Base-by-base conservation (phyloP, 1,284 basidiomycete genomes). In the Entoloma clypeatum region DNA sequence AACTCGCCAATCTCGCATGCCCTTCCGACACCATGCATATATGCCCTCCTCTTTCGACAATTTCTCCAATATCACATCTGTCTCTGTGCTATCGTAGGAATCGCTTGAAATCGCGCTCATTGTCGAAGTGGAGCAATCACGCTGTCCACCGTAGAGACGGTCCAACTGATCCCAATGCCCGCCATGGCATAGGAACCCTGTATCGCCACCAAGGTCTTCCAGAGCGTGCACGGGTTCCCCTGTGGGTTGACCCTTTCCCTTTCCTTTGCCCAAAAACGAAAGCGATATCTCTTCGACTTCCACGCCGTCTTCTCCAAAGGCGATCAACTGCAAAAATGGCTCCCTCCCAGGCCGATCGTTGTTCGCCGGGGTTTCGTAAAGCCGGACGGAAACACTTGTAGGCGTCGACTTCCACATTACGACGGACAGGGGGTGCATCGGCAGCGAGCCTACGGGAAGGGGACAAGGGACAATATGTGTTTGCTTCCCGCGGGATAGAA, bases 21-120 rank as follows among this genome's bases (percentile, higher is more conserved):
- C 85, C 55, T 79, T 85, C 48, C 76, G 64, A 59, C 77, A 72
- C 82, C 83, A 87, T 0, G 73, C 85, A 55, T 89, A 89, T 7
- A 83, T 59, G 6, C 86, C 86, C 43, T 79, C 69, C 41, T 80
- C 75, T 13, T 60, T 62, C 48, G 68, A 69, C 52, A 78, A 53
- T 50, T 62, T 61, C 23, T 62, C 65, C 5, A 59, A 45, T 16
- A 75, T 49, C 26, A 77, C 78, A 14, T 75, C 70, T 1, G 77
- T 70, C 19, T 74, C 76, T 44, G 75, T 55, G 35, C 71, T 81
- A 39, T 68, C 68, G 34, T 64, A 67, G 7, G 76, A 75, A 29
- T 54, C 51, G 0, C 48, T 52, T 5, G 77, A 79, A 16, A 63
- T 57, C 28, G 59, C 59, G 51, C 72, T 75, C 14, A 67, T 51